Evolutionary conservation across 768 basidiomycete genomes (phyloP).

Genomic region (Tulasnella sp.): DNA sequence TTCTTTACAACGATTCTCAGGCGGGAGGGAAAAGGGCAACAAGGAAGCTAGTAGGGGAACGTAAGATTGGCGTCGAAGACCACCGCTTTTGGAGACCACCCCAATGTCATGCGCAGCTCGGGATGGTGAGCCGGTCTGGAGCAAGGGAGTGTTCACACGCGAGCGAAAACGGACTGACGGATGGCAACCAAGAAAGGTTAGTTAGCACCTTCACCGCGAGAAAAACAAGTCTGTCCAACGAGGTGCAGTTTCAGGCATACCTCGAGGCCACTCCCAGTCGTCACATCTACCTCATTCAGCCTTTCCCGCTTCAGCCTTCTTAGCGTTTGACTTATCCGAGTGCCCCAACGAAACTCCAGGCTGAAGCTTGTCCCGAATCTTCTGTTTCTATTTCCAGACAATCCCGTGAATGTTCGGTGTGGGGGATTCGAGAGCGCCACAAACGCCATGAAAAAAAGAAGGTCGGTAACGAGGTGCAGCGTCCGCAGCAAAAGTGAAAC

Average conservation of each 20-base stretch:
- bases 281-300: constrained; percentile 13
- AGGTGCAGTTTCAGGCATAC: background rate
- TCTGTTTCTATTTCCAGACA: constrained; percentile 69
- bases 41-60: background rate
- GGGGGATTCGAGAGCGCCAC: constrained; percentile 10
- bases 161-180: background rate
- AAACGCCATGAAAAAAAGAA: constrained; percentile 6
- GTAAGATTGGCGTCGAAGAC: background rate
- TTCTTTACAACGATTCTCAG: background rate
- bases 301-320: constrained; percentile 4
- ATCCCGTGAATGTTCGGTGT: background rate
- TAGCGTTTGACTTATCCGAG: constrained; percentile 59
- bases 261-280: background rate
- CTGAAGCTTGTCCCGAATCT: constrained; percentile 79
- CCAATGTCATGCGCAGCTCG: background rate
- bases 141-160: background rate
- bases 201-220: background rate
- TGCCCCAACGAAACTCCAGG: constrained; percentile 85
- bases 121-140: background rate
- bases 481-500: background rate
- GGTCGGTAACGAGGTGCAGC: constrained; percentile 2
- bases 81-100: background rate
- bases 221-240: background rate
- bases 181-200: background rate
- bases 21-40: background rate